Percentiles rank a stretch among this genome's conserved stretches.
Conservation (phyloP, 2,329 filamentous ascomycete genomes). For the Grosmannia serpens region DNA sequence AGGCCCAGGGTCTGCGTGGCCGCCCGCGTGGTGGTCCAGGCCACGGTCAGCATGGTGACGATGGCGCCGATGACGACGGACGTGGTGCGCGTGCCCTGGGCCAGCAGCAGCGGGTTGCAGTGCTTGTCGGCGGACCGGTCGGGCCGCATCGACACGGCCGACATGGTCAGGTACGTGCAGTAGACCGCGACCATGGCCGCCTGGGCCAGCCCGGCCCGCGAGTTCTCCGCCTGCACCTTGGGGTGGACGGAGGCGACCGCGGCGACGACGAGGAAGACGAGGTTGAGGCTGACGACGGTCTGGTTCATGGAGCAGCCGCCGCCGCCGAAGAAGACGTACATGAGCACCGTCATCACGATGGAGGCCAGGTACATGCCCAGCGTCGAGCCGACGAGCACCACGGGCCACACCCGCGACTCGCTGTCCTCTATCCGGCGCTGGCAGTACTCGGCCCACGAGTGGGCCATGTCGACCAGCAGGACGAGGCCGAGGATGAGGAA, state of each 20-base stretch:
- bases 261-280: conserved; percentile 69
- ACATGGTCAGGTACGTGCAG: conserved; percentile 98
- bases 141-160: conserved; percentile 95
- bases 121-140: conserved; percentile 81
- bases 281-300: conserved; percentile 86
- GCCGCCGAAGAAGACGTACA: conserved; percentile 91
- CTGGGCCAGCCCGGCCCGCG: conserved; percentile 90
- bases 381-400: conserved; percentile 81
- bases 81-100: conserved; percentile 77
- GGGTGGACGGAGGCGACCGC: conserved; percentile 84
- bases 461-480: conserved; percentile 85
- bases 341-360: conserved; percentile 86
- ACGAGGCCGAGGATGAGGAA: conserved; percentile 90
- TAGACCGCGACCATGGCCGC: conserved; percentile 95
- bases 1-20: conserved; percentile 81
- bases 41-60: conserved; percentile 91
- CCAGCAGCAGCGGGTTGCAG: conserved; percentile 85
- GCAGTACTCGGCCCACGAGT: conserved; percentile 96
- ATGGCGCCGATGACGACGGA: conserved; percentile 88
- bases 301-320: conserved; percentile 89
- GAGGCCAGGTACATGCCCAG: conserved; percentile 87
- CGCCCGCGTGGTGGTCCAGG: conserved; percentile 93
- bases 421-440: conserved; percentile 83
- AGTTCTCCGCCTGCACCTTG: conserved; percentile 79
- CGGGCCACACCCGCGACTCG: conserved; percentile 76